phyloP scores from a whole-genome alignment of 2,329 filamentous ascomycete species.

The Exophiala bonariae region DNA sequence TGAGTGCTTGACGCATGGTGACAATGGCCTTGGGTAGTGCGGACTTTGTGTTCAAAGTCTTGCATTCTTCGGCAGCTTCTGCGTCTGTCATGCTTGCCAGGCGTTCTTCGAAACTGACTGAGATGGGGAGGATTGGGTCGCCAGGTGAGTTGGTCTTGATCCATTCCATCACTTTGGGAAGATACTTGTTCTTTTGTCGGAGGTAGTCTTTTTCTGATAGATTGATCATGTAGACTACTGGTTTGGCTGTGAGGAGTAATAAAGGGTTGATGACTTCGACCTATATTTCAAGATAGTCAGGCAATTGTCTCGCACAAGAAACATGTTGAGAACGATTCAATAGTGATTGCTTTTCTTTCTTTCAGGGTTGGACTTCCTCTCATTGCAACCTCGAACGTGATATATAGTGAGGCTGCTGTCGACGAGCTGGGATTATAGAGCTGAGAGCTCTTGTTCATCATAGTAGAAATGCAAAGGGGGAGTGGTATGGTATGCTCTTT shows the following conservation, averaged over 20 bases:
- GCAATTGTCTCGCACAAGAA: conserved; percentile 2
- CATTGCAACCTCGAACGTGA: conserved; percentile 76
- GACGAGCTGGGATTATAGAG: conserved; percentile 99
- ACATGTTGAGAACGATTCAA: conserved; percentile 11
- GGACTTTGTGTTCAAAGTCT: conserved; percentile 82
- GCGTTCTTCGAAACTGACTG: conserved; percentile 89
- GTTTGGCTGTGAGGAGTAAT: conserved; percentile 92
- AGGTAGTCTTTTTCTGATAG: conserved; percentile 96
- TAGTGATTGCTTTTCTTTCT: background rate
- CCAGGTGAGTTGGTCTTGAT: conserved; percentile 85
- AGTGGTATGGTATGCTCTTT: conserved; percentile 12
- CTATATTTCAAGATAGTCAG: conserved; percentile 50
- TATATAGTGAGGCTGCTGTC: conserved; percentile 70
- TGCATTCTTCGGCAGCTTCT: conserved; percentile 77
- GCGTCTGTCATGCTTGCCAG: conserved; percentile 78
- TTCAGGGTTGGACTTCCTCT: conserved; percentile 82
- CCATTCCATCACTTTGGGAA: conserved; percentile 91
- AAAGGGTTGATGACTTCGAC: conserved; percentile 97
- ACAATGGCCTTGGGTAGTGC: conserved; percentile 87
- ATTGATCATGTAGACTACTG: conserved; percentile 96
- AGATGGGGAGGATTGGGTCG: conserved; percentile 90
- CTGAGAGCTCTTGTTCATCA: conserved; percentile 99
- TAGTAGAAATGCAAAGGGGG: conserved; percentile 44
- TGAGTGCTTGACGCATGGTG: conserved; percentile 88
- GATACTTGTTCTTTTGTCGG: conserved; percentile 99